Evolutionary conservation across 176 grass and related monocot species (phyloP), one percentile per base, ranked within the genome.

Genomic region (Carex parvula): DNA sequence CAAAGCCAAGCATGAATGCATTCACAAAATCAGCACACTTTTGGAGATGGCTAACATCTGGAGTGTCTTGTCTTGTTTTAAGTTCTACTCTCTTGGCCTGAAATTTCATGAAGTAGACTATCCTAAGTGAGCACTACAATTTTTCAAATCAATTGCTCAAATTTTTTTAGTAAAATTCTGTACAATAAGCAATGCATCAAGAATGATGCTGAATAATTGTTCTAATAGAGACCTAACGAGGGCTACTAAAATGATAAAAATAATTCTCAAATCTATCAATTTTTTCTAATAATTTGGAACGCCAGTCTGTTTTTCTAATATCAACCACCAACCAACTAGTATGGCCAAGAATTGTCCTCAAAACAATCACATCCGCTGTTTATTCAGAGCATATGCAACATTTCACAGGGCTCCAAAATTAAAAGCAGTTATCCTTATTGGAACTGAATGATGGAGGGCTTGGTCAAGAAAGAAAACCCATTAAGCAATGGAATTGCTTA

Each of bases 1-100:
- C 94, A 61, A 97, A 97, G 46, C 94, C 94, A 70, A 97, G 94
- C 88, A 97, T 97, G 84, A 97, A 97, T 35, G 92, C 94, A 81
- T 94, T 87, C 37, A 92, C 90, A 71, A 97, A 94, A 75, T 97
- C 94, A 0, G 94, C 92, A 6, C 94, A 94, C 63, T 97, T 97
- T 33, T 94, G 94, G 46, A 97, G 90, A 64, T 97, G 93, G 77
- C 90, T 94, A n/a, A 94, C 85, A 80, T 97, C 92, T 77, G 92
- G 94, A 14, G 92, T 97, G 52, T 97, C 90, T 52, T 76, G 2
- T 74, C 92, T 92, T 57, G 90, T 97, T 79, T 97, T 97, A 13
- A 97, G 90, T 87, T 97, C 94, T 59, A 97, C 94, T 68, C 86
- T 94, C 70, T 85, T 86, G 66, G 94, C 90, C 94, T 97, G 75